Evolutionary conservation across 306 rosid genomes (phyloP).

Genomic region (Cajanus cajan): DNA sequence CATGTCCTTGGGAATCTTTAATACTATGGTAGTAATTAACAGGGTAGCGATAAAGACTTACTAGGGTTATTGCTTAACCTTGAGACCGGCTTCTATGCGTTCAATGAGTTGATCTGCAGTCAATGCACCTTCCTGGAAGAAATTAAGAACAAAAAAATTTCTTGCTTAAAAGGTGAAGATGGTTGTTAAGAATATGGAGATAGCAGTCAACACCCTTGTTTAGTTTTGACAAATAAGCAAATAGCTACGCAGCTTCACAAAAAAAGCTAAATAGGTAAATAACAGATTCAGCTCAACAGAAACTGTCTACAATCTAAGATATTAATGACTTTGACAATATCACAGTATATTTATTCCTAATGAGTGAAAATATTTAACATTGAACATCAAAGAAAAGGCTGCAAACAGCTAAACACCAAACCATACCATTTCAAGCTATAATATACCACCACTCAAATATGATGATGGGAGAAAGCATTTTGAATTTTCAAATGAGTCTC

Average conservation of each 20-base stretch:
- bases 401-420: background rate
- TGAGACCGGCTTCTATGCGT: constrained; percentile 66
- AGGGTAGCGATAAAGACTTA: constrained; percentile 24
- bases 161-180: background rate
- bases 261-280: background rate
- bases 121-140: constrained; percentile 87
- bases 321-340: background rate
- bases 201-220: background rate
- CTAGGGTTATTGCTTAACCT: constrained; percentile 60
- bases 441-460: background rate
- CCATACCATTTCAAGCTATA: constrained; percentile 3
- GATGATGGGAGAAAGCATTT: constrained; percentile 1
- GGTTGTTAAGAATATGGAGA: background rate
- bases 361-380: background rate
- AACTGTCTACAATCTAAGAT: background rate
- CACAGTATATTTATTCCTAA: background rate
- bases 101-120: constrained; percentile 67
- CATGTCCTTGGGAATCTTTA: constrained; percentile 7
- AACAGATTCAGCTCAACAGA: constrained; percentile 26
- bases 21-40: background rate
- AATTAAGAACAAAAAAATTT: background rate
- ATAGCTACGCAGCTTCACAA: background rate
- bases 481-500: background rate
- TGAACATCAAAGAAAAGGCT: background rate
- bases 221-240: constrained; percentile 15